phyloP scores from a whole-genome alignment of 148 eudicot genomes.

The Spergularia bocconei region DNA sequence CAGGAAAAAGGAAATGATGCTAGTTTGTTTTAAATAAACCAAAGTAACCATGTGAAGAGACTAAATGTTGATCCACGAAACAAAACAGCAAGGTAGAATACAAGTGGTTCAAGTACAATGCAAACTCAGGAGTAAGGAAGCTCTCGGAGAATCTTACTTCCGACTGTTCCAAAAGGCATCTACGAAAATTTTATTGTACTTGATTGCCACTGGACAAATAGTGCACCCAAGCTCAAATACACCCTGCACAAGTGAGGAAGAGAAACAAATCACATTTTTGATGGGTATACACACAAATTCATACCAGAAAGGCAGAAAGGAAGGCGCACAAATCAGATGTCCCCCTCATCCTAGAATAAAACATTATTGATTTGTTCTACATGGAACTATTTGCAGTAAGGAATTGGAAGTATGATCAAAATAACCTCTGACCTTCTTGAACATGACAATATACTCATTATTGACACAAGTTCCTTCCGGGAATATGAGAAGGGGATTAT shows the following conservation, averaged over 20 bases:
- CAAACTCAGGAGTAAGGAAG: conserved; percentile 13
- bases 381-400: not conserved
- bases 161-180: conserved; percentile 98
- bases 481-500: conserved; percentile 93
- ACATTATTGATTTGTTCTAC: not conserved
- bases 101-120: not conserved
- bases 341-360: not conserved
- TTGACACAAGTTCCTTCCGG: conserved; percentile 99
- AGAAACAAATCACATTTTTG: conserved; percentile 8
- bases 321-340: not conserved
- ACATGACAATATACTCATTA: conserved; percentile 93
- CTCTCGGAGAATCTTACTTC: conserved; percentile 56
- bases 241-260: conserved; percentile 46
- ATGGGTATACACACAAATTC: not conserved
- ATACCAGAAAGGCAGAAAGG: not conserved
- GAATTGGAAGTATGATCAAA: conserved; percentile 2
- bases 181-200: conserved; percentile 97
- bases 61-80: not conserved
- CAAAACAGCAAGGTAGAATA: not conserved
- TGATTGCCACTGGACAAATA: conserved; percentile 93
- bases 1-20: not conserved
- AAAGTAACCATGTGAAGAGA: too few relatives aligned
- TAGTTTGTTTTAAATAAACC: not conserved
- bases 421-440: conserved; percentile 66
- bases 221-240: conserved; percentile 96